These are phyloP conservation scores for Pseudodiploospora longispora DNA, from an alignment of 2,329 filamentous ascomycete genomes.

Conservation along the genomic window DNA sequence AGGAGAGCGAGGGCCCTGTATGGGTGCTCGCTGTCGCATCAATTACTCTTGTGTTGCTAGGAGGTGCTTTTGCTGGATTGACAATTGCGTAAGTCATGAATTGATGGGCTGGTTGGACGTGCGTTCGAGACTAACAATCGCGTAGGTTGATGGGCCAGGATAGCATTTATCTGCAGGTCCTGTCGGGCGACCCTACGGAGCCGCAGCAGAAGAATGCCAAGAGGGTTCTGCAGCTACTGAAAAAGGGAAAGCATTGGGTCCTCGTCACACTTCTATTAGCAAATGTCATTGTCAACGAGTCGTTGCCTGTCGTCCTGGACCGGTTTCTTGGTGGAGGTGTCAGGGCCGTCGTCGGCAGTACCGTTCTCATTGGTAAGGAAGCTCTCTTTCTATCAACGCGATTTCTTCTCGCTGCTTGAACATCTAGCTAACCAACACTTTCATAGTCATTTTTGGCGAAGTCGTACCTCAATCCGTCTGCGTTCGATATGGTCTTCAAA, in stretches of 20 bases:
- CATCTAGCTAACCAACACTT: slow-evolving; percentile 6
- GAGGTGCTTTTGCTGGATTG: slow-evolving; percentile 88
- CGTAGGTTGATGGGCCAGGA: slow-evolving; percentile 61
- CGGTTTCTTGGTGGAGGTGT: slow-evolving; percentile 89
- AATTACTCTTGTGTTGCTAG: slow-evolving; percentile 71
- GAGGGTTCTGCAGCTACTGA: slow-evolving; percentile 70
- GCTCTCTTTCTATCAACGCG: too few species aligned
- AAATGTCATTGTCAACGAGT: slow-evolving; percentile 98
- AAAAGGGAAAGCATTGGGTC: slow-evolving; percentile 95
- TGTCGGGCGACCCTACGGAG: slow-evolving; percentile 75
- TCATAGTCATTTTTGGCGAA: slow-evolving; percentile 90
- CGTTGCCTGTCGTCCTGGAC: slow-evolving; percentile 88
- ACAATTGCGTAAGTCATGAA: slow-evolving; percentile 64
- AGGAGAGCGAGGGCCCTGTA: slow-evolving; percentile 46
- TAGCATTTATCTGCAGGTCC: slow-evolving; percentile 94
- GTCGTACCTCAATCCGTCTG: slow-evolving; percentile 93
- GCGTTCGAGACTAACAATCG: slow-evolving; percentile 2
- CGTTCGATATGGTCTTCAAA: slow-evolving; percentile 89
- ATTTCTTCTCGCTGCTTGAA: slow-evolving; percentile 11
- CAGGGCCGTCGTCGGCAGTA: slow-evolving; percentile 89
- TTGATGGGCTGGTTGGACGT: slow-evolving; percentile 8
- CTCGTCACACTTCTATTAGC: slow-evolving; percentile 86
- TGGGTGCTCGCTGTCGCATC: slow-evolving; percentile 79
- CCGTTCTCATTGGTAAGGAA: slow-evolving; percentile 76
- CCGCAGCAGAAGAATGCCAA: slow-evolving; percentile 80